Evolutionary conservation across 148 eudicot genomes (phyloP), one percentile per base, ranked within the genome.

Genomic region (Camellia lanceoleosa): DNA sequence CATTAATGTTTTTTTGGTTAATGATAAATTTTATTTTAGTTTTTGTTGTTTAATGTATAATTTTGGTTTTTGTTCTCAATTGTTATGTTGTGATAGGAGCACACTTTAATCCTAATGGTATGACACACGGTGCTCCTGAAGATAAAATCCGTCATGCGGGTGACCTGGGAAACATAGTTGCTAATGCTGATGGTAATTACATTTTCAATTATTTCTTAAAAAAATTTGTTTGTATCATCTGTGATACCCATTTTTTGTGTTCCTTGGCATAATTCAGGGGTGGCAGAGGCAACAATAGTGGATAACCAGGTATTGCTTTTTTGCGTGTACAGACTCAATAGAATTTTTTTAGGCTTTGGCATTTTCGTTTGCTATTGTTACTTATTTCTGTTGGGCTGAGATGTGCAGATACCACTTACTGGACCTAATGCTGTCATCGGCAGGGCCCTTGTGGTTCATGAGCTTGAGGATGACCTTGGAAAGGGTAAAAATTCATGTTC

Each of bases 131-230:
- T 86, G 97, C 97, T 89, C 97, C 98, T 85, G 97, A 85, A 75
- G 99, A 95, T 79, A 90, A 93, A 82, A 81, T 90, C 85, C 97
- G 99, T 77, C 97, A 95, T 89, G 99, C 97, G 97, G 99, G 99
- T 88, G 98, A 93, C 97, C 98, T 95, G 97, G 97, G 98, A 95
- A 95, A 95, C 97, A 95, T 95, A 79, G 86, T 93, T 85, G 98
- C 98, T 65, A 92, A 95, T 83, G 90, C 93, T 76, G 92, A 93
- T 65, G 98, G 98, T 95, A 77, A 58, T 59, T 64, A 2, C 70
- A 65, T 3, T 71, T 71, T 58, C 30, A 20, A 4, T 51, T 1
- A 5, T 75, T 76, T 64, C 76, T 71, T 70, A 12, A 9, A 7
- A 62, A 9, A 7, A 62, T 11, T 58, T 77, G 41, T 52, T 47